Evolutionary conservation across 1,284 basidiomycete genomes (phyloP), one percentile per base, ranked within the genome.

Genomic region (Lentinus polychrous): DNA sequence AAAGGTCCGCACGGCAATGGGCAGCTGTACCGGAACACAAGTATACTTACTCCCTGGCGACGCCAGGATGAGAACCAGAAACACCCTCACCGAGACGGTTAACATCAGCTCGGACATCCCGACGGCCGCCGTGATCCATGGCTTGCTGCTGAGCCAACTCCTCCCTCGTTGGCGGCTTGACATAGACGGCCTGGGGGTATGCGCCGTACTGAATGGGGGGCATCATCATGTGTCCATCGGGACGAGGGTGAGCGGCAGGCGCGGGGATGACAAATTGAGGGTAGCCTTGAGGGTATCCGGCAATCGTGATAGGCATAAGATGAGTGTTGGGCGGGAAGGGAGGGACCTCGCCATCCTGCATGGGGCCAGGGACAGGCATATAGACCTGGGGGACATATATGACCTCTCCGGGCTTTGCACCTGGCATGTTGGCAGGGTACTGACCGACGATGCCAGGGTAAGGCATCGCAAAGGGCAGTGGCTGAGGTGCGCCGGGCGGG

Each of bases 371-470:
- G 52, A 64, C 73, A 49, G 68, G 62, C 24, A 68, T 72, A 11
- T 72, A 64, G 50, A 64, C 55, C 50, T 68, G 74, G 45, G 73
- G 74, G 57, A 71, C 77, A 43, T 72, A 61, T 24, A 73, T 67
- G 38, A 63, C 64, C 55, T 78, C 78, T 47, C 74, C 72, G 20
- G 74, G 75, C 63, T 79, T 82, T 49, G 70, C 65, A 45, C 70
- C 63, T 18, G 70, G 63, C 35, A 52, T 53, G 23, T 71, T 65
- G 36, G 71, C 65, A 36, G 70, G 65, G 61, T 78, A 82, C 57
- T 78, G 78, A 54, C 69, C 64, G 40, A 71, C 73, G 52, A 74
- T 68, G 40, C 65, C 65, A 36, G 74, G 63, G 69, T 64, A 53
- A 64, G 69, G 24, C 60, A 52, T 40, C 3, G 35, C 35, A 14